Base-by-base conservation (phyloP, 306 rosid genomes). In the Echinosophora koreensis region DNA sequence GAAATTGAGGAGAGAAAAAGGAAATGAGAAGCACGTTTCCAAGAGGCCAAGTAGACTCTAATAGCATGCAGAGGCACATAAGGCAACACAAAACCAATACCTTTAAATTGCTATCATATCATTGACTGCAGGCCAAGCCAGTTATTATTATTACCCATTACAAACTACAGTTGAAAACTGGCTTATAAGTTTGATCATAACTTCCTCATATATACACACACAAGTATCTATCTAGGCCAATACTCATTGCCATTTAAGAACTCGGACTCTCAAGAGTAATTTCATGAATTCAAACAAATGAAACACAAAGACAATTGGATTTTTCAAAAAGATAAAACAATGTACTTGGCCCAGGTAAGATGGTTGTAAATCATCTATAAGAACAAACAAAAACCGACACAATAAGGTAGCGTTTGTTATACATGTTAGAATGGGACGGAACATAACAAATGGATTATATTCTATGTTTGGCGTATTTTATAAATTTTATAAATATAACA, bases 91-190 rank as follows among this genome's bases (percentile, higher is more conserved):
- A 71, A 50, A 63, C 32, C n/a, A 39, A 62, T 18, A 15, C 15
- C 3, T 51, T 51, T 60, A 54, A 28, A 54, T 42, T 3, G 14
- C 16, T 30, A 77, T 44, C 27, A 32, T 52, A 50, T 30, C 59
- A 67, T 63, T 22, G 11, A 64, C 32, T 50, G 77, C 56, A 69
- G 54, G 32, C 51, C 69, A 69, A 55, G 52, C 80, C 35, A 80
- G 52, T 62, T 47, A 80, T 12, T 61, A 51, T 15, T 22, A 35
- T 47, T 8, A 60, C 32, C 9, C 10, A 9, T 46, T 15, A 41
- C 67, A 81, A 67, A 67, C 47, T 11, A 71, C 65, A 80, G 28
- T 37, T 73, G 61, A 46, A 50, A 77, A 41, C 50, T 8, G 13
- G 30, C 71, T 13, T 30, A 65, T 59, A 63, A 66, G 54, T 80